phyloP scores from a whole-genome alignment of 176 grass and related monocot genomes.

The Alloteropsis semialata region DNA sequence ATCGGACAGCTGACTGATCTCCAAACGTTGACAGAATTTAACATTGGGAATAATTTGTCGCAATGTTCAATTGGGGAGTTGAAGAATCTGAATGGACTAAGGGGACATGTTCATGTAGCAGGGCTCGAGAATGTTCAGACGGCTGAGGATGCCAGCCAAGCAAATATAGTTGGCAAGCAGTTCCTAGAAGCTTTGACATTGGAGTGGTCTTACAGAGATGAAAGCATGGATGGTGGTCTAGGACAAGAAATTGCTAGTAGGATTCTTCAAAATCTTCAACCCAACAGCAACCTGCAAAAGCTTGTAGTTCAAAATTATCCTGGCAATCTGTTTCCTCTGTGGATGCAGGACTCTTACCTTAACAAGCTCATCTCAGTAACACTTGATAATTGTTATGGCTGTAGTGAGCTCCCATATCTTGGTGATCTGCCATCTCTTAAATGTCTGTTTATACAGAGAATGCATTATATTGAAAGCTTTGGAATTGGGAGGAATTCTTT shows the following conservation, averaged over 20 bases:
- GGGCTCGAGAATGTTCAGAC: background rate
- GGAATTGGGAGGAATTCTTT: background rate
- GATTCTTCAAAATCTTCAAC: constrained; percentile 12
- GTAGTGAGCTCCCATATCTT: constrained; percentile 1
- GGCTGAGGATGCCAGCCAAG: background rate
- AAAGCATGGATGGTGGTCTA: background rate
- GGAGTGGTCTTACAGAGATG: background rate
- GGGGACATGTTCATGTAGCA: background rate
- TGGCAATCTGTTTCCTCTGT: background rate
- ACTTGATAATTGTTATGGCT: background rate
- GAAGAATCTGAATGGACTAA: background rate
- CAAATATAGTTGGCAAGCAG: background rate
- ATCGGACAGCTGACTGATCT: background rate
- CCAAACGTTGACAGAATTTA: background rate
- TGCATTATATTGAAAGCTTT: background rate
- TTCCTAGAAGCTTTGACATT: background rate
- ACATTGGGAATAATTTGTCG: background rate
- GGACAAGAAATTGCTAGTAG: background rate
- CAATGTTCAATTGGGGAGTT: background rate
- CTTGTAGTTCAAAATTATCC: background rate
- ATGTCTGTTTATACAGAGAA: constrained; percentile 15
- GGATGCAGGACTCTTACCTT: constrained; percentile 19
- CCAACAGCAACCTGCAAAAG: background rate
- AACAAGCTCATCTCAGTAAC: background rate
- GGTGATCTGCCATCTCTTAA: constrained; percentile 3